Evolutionary conservation across 768 basidiomycete species (phyloP).

Genomic region (Russula earlei): DNA sequence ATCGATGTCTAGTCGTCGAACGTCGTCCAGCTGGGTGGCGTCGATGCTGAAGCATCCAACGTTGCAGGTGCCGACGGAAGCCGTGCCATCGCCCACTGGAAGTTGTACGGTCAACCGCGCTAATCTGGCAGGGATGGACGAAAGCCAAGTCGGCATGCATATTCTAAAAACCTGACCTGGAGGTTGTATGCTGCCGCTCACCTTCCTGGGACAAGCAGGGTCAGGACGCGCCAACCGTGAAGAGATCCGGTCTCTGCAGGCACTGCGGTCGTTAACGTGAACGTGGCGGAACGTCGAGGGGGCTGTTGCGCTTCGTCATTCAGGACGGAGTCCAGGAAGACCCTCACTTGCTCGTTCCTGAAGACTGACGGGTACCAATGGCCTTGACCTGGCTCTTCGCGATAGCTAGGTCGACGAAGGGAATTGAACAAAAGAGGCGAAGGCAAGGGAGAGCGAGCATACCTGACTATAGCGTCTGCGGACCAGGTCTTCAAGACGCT

Average conservation of each 20-base stretch:
- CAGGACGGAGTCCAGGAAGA: slow-evolving; percentile 40
- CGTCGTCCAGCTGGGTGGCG: neutral
- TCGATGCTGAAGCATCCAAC: slow-evolving; percentile 21
- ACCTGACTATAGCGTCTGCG: slow-evolving; percentile 44
- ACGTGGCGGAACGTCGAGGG: slow-evolving; percentile 25
- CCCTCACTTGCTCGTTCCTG: slow-evolving; percentile 41
- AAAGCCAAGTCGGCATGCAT: neutral
- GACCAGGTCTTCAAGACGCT: slow-evolving; percentile 51
- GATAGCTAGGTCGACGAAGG: slow-evolving; percentile 33
- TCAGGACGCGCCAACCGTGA: slow-evolving; percentile 58
- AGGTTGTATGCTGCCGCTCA: slow-evolving; percentile 26
- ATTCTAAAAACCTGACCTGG: too few relatives aligned
- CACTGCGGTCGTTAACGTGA: slow-evolving; percentile 64
- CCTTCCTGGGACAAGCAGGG: slow-evolving; percentile 59
- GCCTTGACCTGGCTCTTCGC: slow-evolving; percentile 49
- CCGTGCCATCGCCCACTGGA: neutral
- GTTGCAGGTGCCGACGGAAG: slow-evolving; percentile 23
- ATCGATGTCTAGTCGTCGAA: slow-evolving; percentile 9
- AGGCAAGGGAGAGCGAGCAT: slow-evolving; percentile 18
- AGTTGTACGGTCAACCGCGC: slow-evolving; percentile 30
- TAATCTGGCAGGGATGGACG: slow-evolving; percentile 26
- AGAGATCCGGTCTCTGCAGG: slow-evolving; percentile 63
- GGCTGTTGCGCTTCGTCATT: neutral
- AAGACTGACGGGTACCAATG: slow-evolving; percentile 69
- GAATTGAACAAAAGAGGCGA: neutral